Percentiles rank a stretch among this genome's conserved stretches.
Evolutionary conservation across 352 stramenopile genomes (phyloP).

Genomic region (Hyaloperonospora brassicae): DNA sequence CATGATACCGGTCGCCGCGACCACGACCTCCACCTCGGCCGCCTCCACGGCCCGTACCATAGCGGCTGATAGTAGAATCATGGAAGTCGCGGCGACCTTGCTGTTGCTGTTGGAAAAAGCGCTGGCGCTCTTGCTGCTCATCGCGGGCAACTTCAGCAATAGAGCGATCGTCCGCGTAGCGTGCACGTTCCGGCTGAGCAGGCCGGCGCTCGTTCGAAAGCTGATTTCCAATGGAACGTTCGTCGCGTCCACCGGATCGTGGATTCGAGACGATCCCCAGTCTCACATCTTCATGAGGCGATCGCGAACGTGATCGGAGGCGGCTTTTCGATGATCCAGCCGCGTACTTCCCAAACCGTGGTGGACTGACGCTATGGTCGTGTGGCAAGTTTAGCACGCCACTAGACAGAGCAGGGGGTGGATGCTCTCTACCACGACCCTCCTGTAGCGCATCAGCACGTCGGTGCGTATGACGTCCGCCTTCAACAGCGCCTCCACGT

Average conservation of each 20-base stretch:
- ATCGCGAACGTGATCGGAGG: slow-evolving; percentile 22
- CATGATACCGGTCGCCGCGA: slow-evolving; percentile 16
- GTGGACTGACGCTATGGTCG: slow-evolving; percentile 26
- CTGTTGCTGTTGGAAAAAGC: slow-evolving; percentile 31
- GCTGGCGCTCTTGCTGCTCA: slow-evolving; percentile 36
- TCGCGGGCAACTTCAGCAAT: slow-evolving; percentile 49
- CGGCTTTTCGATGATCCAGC: slow-evolving; percentile 10
- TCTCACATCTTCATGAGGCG: slow-evolving; percentile 17
- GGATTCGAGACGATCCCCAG: slow-evolving; percentile 15
- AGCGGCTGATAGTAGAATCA: slow-evolving; percentile 26
- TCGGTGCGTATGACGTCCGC: slow-evolving; percentile 15
- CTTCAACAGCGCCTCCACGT: slow-evolving; percentile 17
- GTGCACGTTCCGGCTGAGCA: slow-evolving; percentile 19
- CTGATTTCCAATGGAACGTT: slow-evolving; percentile 19
- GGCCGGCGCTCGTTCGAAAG: slow-evolving; percentile 14
- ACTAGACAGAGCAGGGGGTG: slow-evolving; percentile 8
- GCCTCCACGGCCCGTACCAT: slow-evolving; percentile 23
- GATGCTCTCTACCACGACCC: slow-evolving; percentile 18
- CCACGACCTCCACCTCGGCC: slow-evolving; percentile 21
- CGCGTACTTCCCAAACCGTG: slow-evolving; percentile 24
- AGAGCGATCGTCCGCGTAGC: slow-evolving; percentile 36
- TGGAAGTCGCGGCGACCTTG: slow-evolving; percentile 30
- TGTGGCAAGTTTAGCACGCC: slow-evolving; percentile 15
- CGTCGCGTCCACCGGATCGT: slow-evolving; percentile 17
- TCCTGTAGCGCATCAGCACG: slow-evolving; percentile 15